These are phyloP conservation scores for Alternaria alternata DNA, from an alignment of 2,329 filamentous ascomycete genomes.

Conservation along the genomic window DNA sequence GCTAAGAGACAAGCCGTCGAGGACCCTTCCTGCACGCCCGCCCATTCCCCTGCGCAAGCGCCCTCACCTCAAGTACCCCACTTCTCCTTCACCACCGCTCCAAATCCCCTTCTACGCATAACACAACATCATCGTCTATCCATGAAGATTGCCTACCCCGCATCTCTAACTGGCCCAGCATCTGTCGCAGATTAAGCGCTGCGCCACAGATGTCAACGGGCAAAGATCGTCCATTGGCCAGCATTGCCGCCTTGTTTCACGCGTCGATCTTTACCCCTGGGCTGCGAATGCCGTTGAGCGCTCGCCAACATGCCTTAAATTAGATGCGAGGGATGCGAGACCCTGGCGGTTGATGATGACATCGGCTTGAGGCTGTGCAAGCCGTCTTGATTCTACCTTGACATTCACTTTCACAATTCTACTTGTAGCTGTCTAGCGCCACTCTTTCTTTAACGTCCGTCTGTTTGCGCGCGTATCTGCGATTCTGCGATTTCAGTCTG, in stretches of 20 bases:
- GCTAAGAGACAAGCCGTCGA: not conserved
- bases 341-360: slow-evolving; percentile 24
- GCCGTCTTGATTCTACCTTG: slow-evolving; percentile 6
- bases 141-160: not conserved
- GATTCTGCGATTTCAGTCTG: not conserved
- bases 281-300: not conserved
- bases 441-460: not conserved
- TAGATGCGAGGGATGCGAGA: slow-evolving; percentile 12
- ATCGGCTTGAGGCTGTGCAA: slow-evolving; percentile 16
- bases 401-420: not conserved
- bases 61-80: not conserved
- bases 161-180: slow-evolving; percentile 21
- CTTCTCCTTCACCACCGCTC: not conserved
- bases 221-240: slow-evolving; percentile 30
- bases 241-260: slow-evolving; percentile 26
- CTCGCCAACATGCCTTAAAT: slow-evolving; percentile 23
- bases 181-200: slow-evolving; percentile 43
- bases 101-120: not conserved
- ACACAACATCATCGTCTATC: not conserved
- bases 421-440: not conserved
- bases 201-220: slow-evolving; percentile 34
- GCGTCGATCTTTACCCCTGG: slow-evolving; percentile 27
- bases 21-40: not conserved
- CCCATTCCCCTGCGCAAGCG: slow-evolving; percentile 8
- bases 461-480: not conserved